Evolutionary conservation across 768 basidiomycete species (phyloP).

Genomic region (Psilocybe cubensis): DNA sequence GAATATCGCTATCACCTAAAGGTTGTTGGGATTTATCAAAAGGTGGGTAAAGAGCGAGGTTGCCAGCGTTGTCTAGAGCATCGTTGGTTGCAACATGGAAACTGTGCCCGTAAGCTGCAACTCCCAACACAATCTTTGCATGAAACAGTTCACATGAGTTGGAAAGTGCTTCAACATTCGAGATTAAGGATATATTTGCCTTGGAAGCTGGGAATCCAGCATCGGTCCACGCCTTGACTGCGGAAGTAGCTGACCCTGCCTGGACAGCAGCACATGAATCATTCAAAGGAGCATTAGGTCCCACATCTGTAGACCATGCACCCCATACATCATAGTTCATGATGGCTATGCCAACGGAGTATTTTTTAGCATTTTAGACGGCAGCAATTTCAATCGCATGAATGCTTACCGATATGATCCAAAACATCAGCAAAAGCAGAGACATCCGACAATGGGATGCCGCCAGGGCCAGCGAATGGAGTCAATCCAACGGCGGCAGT

Average conservation of each 20-base stretch:
- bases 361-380: neutral
- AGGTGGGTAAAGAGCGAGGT: slow-evolving; percentile 48
- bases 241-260: slow-evolving; percentile 72
- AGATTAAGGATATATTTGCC: slow-evolving; percentile 17
- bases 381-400: neutral
- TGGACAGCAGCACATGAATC: slow-evolving; percentile 73
- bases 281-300: slow-evolving; percentile 84
- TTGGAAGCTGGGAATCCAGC: slow-evolving; percentile 74
- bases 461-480: slow-evolving; percentile 52
- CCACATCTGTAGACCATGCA: slow-evolving; percentile 58
- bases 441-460: slow-evolving; percentile 68
- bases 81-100: slow-evolving; percentile 50
- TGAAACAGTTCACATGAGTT: neutral
- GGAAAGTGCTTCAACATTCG: neutral
- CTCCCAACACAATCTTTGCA: slow-evolving; percentile 72
- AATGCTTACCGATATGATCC: slow-evolving; percentile 42
- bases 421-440: slow-evolving; percentile 72
- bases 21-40: slow-evolving; percentile 54
- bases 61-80: slow-evolving; percentile 38
- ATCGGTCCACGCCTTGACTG: slow-evolving; percentile 70
- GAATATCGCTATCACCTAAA: slow-evolving; percentile 44
- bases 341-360: slow-evolving; percentile 38
- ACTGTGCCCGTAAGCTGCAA: slow-evolving; percentile 83
- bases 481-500: slow-evolving; percentile 46
- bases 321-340: slow-evolving; percentile 69